Conservation (phyloP, 345 rosid species). For the Tarenaya hassleriana region DNA sequence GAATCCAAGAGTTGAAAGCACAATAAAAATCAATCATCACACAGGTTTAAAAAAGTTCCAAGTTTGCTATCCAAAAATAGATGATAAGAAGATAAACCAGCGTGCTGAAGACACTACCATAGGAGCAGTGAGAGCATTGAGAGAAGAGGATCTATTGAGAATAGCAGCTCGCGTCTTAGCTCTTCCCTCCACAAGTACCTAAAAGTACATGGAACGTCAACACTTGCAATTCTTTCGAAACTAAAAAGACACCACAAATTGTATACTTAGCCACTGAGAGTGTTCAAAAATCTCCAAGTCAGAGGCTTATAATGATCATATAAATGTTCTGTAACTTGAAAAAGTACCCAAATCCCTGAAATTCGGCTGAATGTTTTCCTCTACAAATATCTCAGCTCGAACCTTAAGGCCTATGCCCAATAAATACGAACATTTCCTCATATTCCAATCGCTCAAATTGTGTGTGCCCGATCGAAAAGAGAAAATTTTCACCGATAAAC, state of each 20-base stretch:
- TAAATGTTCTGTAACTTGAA: background rate
- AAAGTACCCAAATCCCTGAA: background rate
- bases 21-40: background rate
- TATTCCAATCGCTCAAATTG: background rate
- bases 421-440: conserved; percentile 8
- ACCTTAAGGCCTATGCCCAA: background rate
- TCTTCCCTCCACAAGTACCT: conserved; percentile 88
- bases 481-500: background rate
- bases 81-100: conserved; percentile 1
- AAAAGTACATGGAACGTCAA: conserved; percentile 13
- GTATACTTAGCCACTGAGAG: too few species aligned
- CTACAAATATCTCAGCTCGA: background rate
- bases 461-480: background rate
- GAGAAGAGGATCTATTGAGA: conserved; percentile 63
- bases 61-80: background rate
- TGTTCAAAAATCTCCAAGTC: background rate
- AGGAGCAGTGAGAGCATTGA: conserved; percentile 64
- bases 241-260: conserved; percentile 1
- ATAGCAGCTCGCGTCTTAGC: conserved; percentile 85
- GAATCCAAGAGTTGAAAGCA: conserved; percentile 2
- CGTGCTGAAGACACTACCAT: conserved; percentile 39
- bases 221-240: conserved; percentile 8
- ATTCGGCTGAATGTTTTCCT: background rate
- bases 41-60: background rate
- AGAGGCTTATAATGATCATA: background rate